Evolutionary conservation across 257 asterid genomes (phyloP).

Genomic region (Gentiana straminea): DNA sequence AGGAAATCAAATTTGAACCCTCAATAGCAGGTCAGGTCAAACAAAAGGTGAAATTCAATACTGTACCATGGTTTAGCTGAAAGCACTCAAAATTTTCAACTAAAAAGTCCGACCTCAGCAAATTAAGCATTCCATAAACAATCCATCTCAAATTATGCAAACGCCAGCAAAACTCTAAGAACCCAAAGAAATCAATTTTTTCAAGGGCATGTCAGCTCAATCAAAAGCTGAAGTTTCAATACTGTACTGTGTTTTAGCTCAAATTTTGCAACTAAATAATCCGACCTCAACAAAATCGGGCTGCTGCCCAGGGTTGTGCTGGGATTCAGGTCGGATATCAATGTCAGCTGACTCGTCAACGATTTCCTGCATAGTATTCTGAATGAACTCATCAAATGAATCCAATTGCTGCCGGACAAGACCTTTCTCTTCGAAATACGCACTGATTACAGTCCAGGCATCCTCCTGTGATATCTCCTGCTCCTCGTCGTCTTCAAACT

Average conservation of each 20-base stretch:
- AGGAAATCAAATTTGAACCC: neutral
- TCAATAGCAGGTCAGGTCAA: neutral
- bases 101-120: conserved; percentile 49
- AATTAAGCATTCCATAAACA: conserved; percentile 4
- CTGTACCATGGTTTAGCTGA: too few relatives aligned
- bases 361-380: conserved; percentile 96
- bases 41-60: too few relatives aligned
- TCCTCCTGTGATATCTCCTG: conserved; percentile 94
- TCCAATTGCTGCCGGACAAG: conserved; percentile 92
- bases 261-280: neutral
- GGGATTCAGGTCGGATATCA: conserved; percentile 95
- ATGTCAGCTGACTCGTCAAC: conserved; percentile 91
- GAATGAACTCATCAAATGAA: conserved; percentile 92
- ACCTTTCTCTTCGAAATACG: conserved; percentile 94
- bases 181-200: neutral
- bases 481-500: conserved; percentile 33
- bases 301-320: conserved; percentile 90
- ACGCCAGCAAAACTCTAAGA: conserved; percentile 1
- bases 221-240: too few relatives aligned
- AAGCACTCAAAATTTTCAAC: too few relatives aligned
- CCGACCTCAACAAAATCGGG: conserved; percentile 85
- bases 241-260: too few relatives aligned
- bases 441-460: conserved; percentile 97
- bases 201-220: neutral
- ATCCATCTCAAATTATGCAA: neutral